Evolutionary conservation across 371 early-diverging fungal genomes (phyloP), one percentile per base, ranked within the genome.

Genomic region (Mucor racemosus): DNA sequence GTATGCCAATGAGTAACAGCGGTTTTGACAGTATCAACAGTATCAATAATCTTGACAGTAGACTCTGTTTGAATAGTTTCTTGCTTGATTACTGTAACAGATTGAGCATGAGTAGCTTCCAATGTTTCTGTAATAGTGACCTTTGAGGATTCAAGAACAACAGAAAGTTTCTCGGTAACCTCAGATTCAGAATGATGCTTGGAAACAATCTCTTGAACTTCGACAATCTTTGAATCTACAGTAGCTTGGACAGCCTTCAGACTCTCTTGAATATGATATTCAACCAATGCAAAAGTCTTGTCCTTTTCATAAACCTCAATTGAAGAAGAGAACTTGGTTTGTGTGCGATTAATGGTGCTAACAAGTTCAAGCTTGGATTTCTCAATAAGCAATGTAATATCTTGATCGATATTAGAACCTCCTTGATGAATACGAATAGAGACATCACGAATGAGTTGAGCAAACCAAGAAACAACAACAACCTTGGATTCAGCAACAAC

Each of bases 1-100:
- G 58, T 54, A 3, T 70, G 67, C 70, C 68, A 70, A 7, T 59
- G 48, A 26, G 60, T 21, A 6, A 76, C 58, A 2, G 34, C 41
- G 15, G 62, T 59, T 66, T 76, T 73, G 54, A 76, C 68, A 26
- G 61, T 36, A 8, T 76, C 76, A n/a, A 76, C 73, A 14, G 67
- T 73, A 33, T 76, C 76, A 48, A 72, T 62, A 13, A 73, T 69
- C 7, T 33, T 54, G 5, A 72, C 66, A 36, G 73, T 66, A 15
- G 73, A 62, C 7, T 69, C 64, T 9, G 67, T 63, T 31, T 76
- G 68, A 7, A 26, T 35, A 15, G 62, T 63, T 36, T 71, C 72
- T 19, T 72, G 64, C 26, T 65, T 36, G 26, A 75, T 61, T 4
- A 66, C 62, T 8, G 8, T 61, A 11, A 66, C 55, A 1, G 71